Conservation (phyloP, 2,329 filamentous ascomycete genomes). For the Fusarium zealandicum region DNA sequence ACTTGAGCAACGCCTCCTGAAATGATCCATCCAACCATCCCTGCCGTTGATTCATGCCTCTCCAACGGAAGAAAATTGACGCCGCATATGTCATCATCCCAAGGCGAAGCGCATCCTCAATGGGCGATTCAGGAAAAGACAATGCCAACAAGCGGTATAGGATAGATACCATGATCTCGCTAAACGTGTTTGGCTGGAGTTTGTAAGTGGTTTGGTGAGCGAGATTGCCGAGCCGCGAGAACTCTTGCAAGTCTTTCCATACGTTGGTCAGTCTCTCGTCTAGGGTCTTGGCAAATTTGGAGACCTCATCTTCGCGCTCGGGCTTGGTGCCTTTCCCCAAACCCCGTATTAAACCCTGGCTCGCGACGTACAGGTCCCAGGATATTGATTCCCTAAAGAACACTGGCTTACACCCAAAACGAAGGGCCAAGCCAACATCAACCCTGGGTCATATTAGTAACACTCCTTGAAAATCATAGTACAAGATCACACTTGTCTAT, state of each 20-base stretch:
- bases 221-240: constrained; percentile 26
- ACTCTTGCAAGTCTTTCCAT: constrained; percentile 26
- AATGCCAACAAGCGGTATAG: constrained; percentile 28
- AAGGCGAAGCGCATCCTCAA: constrained; percentile 16
- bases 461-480: background rate
- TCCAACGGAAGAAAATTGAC: constrained; percentile 27
- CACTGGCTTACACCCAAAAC: constrained; percentile 18
- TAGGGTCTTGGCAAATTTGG: constrained; percentile 4
- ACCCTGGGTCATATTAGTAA: constrained; percentile 5
- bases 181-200: constrained; percentile 28
- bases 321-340: background rate
- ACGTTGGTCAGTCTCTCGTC: constrained; percentile 20
- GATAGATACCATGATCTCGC: constrained; percentile 28
- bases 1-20: background rate
- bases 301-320: background rate
- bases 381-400: constrained; percentile 20
- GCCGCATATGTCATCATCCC: constrained; percentile 23
- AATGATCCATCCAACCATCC: constrained; percentile 5
- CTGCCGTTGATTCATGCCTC: constrained; percentile 27
- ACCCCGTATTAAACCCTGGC: background rate
- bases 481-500: background rate
- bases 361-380: constrained; percentile 24
- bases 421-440: constrained; percentile 23
- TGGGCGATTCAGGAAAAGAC: background rate
- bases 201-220: constrained; percentile 27